Evolutionary conservation across 2,329 filamentous ascomycete genomes (phyloP), one percentile per base, ranked within the genome.

Genomic region (Gyromitra esculenta): DNA sequence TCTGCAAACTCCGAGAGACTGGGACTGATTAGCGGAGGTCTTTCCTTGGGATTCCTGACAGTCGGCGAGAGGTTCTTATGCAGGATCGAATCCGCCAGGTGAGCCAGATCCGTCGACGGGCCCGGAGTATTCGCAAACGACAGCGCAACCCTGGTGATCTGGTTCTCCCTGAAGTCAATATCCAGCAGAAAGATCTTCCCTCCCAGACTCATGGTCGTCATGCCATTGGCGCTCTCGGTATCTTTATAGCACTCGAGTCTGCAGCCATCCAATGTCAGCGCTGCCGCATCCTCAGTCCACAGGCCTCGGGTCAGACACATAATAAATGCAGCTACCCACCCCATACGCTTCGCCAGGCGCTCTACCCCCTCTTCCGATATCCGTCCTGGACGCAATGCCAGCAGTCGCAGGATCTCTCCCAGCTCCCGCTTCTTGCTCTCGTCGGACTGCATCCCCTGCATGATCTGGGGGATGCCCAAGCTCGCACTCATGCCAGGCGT

Each of bases 291-390:
- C 18, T 18, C 18, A 8, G 8, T 9, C n/a, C 11, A 21, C 50
- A 7, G 21, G 18, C 50, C 25, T 21, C 21, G 18, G 21, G 25
- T 7, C 21, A 66, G 48, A 69, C 13, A 60, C 9, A 7, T 3
- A 15, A 21, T 5, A 4, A 54, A 50, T 7, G 45, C 7, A 50
- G 31, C 21, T 25, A 70, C 76, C 15, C 59, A 81, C 21, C 91
- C 91, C 69, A 91, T 86, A 70, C 89, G 86, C 80, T 88, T 88
- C 7, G 89, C 91, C 39, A 95, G 84, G 69, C 91, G 87, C 82
- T 92, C 89, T n/a, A 96, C 85, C 1, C 91, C 91, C 39, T 91
- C 89, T 81, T 92, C 91, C 79, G 91, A 92, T 48, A 95, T 80
- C 54, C 80, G 70, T 18, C 80, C 80, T 4, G 80, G 80, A 9